Evolutionary conservation across 345 rosid genomes (phyloP).

Genomic region (Eucalyptus brandiana): DNA sequence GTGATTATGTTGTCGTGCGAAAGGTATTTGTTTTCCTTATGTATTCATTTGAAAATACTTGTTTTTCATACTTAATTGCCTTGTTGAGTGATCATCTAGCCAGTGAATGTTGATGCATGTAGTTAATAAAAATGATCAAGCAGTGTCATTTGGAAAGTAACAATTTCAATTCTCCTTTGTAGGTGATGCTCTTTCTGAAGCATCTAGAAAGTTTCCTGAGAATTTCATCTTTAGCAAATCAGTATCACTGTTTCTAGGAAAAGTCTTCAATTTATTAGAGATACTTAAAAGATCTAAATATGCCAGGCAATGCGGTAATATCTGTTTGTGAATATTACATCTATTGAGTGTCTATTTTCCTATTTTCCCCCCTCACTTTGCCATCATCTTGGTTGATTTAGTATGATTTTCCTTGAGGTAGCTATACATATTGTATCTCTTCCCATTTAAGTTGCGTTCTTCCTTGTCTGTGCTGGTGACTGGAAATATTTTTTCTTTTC

Average conservation of each 20-base stretch:
- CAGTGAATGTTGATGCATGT: not conserved
- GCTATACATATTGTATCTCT: not conserved
- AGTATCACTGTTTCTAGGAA: not conserved
- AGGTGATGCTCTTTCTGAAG: not conserved
- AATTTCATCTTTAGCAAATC: not conserved
- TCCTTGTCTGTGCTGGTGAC: not conserved
- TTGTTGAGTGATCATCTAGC: not conserved
- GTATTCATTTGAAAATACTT: not conserved
- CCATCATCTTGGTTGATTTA: not conserved
- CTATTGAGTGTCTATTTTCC: not conserved
- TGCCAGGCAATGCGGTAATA: not conserved
- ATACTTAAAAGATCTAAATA: not conserved
- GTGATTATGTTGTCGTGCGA: conserved; percentile 85
- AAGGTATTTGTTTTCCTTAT: conserved; percentile 32
- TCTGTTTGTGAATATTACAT: not conserved
- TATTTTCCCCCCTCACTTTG: not conserved
- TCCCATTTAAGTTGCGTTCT: not conserved
- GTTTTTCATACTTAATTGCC: not conserved
- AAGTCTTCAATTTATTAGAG: not conserved
- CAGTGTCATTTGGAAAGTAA: not conserved
- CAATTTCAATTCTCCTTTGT: not conserved
- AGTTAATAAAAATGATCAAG: not conserved
- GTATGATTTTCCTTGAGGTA: not conserved
- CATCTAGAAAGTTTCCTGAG: not conserved
- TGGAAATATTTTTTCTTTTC: not conserved